phyloP scores from a whole-genome alignment of 2,329 filamentous ascomycete species.

The Botrytis paeoniae region DNA sequence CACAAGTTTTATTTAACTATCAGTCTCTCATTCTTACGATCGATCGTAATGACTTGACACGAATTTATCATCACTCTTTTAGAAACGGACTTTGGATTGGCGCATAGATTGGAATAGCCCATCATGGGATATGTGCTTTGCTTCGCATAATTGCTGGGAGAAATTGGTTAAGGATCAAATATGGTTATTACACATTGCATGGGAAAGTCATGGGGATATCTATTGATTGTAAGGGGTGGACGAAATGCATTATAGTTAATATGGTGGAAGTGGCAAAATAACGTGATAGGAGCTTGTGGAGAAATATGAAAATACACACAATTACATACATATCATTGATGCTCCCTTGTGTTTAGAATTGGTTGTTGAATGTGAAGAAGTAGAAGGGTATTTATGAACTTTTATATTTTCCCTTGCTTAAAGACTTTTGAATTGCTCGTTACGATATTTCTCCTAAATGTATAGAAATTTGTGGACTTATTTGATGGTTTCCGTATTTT shows the following conservation, averaged over 20 bases:
- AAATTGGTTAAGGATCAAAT: background rate
- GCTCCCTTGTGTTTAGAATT: background rate
- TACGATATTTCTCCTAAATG: background rate
- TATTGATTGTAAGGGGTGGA: background rate
- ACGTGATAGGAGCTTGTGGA: background rate
- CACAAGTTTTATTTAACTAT: slow-evolving; percentile 17
- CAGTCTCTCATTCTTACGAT: slow-evolving; percentile 21
- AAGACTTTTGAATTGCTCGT: background rate
- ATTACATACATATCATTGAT: background rate
- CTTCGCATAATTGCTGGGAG: slow-evolving; percentile 15
- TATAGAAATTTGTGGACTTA: too few species aligned
- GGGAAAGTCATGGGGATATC: background rate
- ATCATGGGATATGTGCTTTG: slow-evolving; percentile 10
- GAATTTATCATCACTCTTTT: slow-evolving; percentile 17
- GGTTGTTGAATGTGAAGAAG: background rate
- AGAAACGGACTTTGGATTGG: slow-evolving; percentile 15
- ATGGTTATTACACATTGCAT: background rate
- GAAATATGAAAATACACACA: background rate
- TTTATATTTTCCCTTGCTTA: background rate
- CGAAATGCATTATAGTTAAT: slow-evolving; percentile 1
- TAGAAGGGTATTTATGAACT: background rate
- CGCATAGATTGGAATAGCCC: slow-evolving; percentile 19
- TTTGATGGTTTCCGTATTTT: background rate
- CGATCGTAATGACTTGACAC: slow-evolving; percentile 20
- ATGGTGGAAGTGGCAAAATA: background rate